Conservation (phyloP, 2,329 filamentous ascomycete species). For the Penicillium sp. region DNA sequence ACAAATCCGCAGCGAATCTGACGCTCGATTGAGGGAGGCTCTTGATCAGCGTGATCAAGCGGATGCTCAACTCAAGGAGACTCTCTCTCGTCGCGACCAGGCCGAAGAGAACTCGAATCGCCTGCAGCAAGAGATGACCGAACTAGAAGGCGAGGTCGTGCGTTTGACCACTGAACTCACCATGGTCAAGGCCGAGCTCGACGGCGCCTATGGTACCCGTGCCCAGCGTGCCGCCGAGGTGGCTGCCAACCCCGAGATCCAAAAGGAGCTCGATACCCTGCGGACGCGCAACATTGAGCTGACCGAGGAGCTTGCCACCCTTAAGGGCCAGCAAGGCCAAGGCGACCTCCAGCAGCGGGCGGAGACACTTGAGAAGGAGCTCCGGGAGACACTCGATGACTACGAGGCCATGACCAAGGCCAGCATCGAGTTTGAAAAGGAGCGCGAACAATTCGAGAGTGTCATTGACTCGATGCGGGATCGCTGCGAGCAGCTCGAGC, state of each 20-base stretch:
- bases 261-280: slow-evolving; percentile 62
- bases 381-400: slow-evolving; percentile 68
- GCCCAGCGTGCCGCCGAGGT: slow-evolving; percentile 69
- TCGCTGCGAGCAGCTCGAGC: slow-evolving; percentile 64
- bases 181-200: slow-evolving; percentile 87
- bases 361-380: slow-evolving; percentile 63
- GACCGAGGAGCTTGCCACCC: slow-evolving; percentile 49
- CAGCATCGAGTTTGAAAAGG: slow-evolving; percentile 70
- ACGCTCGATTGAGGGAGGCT: slow-evolving; percentile 32
- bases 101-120: slow-evolving; percentile 43
- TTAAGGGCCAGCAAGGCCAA: slow-evolving; percentile 39
- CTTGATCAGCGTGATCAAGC: slow-evolving; percentile 22
- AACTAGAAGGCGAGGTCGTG: slow-evolving; percentile 65
- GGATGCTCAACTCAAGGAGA: slow-evolving; percentile 28
- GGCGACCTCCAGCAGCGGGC: slow-evolving; percentile 52
- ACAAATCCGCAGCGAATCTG: slow-evolving; percentile 36
- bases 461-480: slow-evolving; percentile 66
- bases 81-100: slow-evolving; percentile 29
- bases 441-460: slow-evolving; percentile 65
- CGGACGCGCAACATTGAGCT: slow-evolving; percentile 51
- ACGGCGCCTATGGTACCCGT: slow-evolving; percentile 85
- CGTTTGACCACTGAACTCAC: slow-evolving; percentile 76
- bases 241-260: slow-evolving; percentile 59
- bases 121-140: slow-evolving; percentile 53
- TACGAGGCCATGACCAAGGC: slow-evolving; percentile 71